Percentiles rank a stretch among this genome's conserved stretches.
Conservation (phyloP, 192 early-diverging fungal species). For the Coemansia sp. region DNA sequence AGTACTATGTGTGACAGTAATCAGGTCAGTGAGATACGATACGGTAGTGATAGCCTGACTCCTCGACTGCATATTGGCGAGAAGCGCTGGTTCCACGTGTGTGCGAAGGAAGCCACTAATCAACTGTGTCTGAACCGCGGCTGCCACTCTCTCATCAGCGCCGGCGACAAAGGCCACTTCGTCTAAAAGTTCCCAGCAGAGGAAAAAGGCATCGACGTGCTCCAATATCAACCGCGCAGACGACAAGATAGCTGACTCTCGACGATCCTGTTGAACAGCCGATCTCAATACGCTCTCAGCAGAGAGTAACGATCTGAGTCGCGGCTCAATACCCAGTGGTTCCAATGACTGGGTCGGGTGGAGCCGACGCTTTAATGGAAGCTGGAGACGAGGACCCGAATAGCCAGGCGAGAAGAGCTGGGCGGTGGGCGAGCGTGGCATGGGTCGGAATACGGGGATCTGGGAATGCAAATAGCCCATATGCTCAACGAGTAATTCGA, state of each 20-base stretch:
- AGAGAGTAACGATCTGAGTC: slow-evolving; percentile 21
- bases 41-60: slow-evolving; percentile 45
- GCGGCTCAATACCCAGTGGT: background rate
- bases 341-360: background rate
- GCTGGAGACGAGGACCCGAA: slow-evolving; percentile 12
- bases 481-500: slow-evolving; percentile 44
- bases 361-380: slow-evolving; percentile 25
- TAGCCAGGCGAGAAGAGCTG: slow-evolving; percentile 27
- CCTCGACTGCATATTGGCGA: slow-evolving; percentile 16
- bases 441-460: slow-evolving; percentile 39
- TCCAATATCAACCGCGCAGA: slow-evolving; percentile 21
- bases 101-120: slow-evolving; percentile 37
- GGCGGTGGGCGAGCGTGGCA: slow-evolving; percentile 24
- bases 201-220: slow-evolving; percentile 46
- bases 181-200: slow-evolving; percentile 53
- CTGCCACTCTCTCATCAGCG: slow-evolving; percentile 9
- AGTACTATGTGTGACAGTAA: slow-evolving; percentile 33
- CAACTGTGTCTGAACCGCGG: slow-evolving; percentile 41
- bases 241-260: slow-evolving; percentile 20
- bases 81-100: slow-evolving; percentile 38
- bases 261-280: slow-evolving; percentile 26
- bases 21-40: slow-evolving; percentile 40
- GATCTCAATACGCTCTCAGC: slow-evolving; percentile 18
- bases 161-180: slow-evolving; percentile 23
- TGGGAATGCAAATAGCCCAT: slow-evolving; percentile 44